Base-by-base conservation (phyloP, 2,329 filamentous ascomycete species). In the Fusarium sp. region DNA sequence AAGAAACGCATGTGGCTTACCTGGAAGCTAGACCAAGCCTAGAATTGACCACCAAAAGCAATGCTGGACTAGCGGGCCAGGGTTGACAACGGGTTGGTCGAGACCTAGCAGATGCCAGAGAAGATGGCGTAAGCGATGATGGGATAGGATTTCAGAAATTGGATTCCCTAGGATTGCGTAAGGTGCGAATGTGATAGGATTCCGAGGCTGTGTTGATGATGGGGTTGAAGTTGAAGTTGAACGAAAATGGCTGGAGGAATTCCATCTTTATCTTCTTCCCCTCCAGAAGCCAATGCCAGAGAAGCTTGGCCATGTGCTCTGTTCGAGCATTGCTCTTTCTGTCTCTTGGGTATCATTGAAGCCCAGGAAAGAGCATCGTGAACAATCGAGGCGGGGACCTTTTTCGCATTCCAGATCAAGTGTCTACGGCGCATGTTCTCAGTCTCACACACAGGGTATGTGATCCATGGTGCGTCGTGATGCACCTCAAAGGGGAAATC, bases 1-100 rank as follows among this genome's bases (percentile, higher is more conserved):
- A 52, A 48, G 55, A 45, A 76, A 69, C 61, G 60, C 60, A 63
- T 59, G 62, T 71, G 70, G 70, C 73, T 73, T 75, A 75, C 73
- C 73, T 66, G 48, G 33, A 68, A 60, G 55, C 62, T 69, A 66
- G 73, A 51, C 68, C 68, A 52, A 68, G 63, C 42, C 66, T 62
- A 69, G 68, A 56, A 57, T 60, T 60, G 57, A 66, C 60, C 49
- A 48, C 49, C 60, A 72, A 66, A 63, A 69, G 68, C 68, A 74
- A 73, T 72, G 64, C 29, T 72, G 35, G 21, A 56, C 67, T 72
- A 73, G 60, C 48, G 57, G 45, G 33, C 25, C 35, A 65, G 38
- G 27, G 37, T 63, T 41, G 49, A 29, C 27, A 48, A 69, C 44
- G 33, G 55, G 29, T 56, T 56, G 58, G 41, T 45, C 52, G 60